Conservation (phyloP, 768 basidiomycete species). For the Mycena vitilis region DNA sequence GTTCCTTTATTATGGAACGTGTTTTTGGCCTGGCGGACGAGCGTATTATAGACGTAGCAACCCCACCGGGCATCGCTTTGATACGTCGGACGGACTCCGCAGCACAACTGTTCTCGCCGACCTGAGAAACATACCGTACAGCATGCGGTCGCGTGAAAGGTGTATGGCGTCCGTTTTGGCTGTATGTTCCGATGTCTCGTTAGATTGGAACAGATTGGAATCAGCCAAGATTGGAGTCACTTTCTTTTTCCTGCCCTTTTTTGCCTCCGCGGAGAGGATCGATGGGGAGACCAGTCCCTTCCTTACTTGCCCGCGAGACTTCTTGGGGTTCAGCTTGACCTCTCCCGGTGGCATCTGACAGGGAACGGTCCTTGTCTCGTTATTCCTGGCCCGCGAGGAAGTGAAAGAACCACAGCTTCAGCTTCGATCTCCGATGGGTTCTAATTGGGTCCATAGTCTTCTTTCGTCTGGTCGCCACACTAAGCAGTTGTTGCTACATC, state of each 20-base stretch:
- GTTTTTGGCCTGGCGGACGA: slow-evolving; percentile 19
- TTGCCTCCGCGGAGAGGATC: slow-evolving; percentile 16
- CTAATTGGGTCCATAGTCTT: slow-evolving; percentile 26
- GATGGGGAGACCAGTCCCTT: slow-evolving; percentile 9
- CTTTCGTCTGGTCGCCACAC: slow-evolving; percentile 12
- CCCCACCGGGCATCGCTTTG: slow-evolving; percentile 15
- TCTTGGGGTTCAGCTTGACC: background rate
- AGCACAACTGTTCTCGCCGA: slow-evolving; percentile 18
- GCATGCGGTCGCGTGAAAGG: slow-evolving; percentile 16
- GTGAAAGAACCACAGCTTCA: slow-evolving; percentile 24
- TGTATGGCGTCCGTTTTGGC: slow-evolving; percentile 5
- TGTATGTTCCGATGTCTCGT: slow-evolving; percentile 22
- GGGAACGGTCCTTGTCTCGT: slow-evolving; percentile 12
- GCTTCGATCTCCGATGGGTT: slow-evolving; percentile 22
- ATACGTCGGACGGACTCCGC: slow-evolving; percentile 13
- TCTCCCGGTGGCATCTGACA: slow-evolving; percentile 24
- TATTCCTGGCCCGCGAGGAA: slow-evolving; percentile 20
- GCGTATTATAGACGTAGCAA: slow-evolving; percentile 16
- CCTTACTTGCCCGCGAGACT: slow-evolving; percentile 3
- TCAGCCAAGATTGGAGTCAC: slow-evolving; percentile 18
- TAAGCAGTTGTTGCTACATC: slow-evolving; percentile 8
- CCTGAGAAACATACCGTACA: slow-evolving; percentile 25
- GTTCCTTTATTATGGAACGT: slow-evolving; percentile 22
- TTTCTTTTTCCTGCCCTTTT: background rate
- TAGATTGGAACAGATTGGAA: slow-evolving; percentile 23